Evolutionary conservation across 768 basidiomycete species (phyloP), one percentile per base, ranked within the genome.

Genomic region (Glaciozyma martinii): DNA sequence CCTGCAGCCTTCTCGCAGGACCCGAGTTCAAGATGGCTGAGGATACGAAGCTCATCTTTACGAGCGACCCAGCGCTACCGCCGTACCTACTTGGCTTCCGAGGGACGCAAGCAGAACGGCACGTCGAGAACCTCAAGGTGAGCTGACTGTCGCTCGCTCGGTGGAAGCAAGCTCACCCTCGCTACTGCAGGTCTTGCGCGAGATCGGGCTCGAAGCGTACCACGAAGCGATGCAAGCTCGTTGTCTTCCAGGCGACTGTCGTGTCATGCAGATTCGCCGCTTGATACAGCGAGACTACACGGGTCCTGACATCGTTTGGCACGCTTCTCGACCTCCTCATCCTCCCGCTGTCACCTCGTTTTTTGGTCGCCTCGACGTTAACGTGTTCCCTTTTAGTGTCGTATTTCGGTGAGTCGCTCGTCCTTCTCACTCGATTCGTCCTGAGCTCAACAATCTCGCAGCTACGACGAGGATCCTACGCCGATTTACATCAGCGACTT

Each of bases 301-400:
- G 42, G 88, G 88, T 0, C 87, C 88, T 15, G 88, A 90, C 75
- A 83, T 81, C 55, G 88, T 84, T 74, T 90, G 84, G 84, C 58
- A 46, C 19, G 64, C 71, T n/a, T 16, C 27, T 43, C 43, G 15
- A 9, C 43, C 19, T 21, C 8, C 29, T 18, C 30, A 73, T 76
- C 56, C 67, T 5, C 56, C 72, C 5, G 76, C 78, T 0, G 79
- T 81, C 61, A 78, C 77, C 5, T 80, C 79, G 50, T 82, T 78
- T 73, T 90, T 88, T 73, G 88, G 88, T 13, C 86, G 87, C 66
- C 83, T 86, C 13, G 88, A 86, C 85, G 85, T 85, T 81, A 80
- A 88, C 33, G 86, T 87, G 5, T 89, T 90, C 71, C 88, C 88
- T 0, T 86, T 87, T 1, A 83, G 85, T 0, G 76, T 87, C 60